Evolutionary conservation across 768 basidiomycete species (phyloP), one percentile per base, ranked within the genome.

Genomic region (Leccinum variicolor): DNA sequence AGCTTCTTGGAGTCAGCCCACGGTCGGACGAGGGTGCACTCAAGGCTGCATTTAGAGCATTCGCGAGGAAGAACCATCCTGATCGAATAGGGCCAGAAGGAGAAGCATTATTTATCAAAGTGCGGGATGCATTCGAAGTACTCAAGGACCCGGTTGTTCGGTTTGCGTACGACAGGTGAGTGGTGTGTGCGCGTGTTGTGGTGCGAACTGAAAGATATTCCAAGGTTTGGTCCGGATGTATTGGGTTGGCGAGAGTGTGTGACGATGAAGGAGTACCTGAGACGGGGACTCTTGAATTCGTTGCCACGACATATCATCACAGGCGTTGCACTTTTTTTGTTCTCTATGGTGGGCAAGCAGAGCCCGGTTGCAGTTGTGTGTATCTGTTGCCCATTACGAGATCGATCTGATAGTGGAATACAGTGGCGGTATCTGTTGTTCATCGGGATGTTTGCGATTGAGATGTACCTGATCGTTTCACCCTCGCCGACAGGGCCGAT

Each of bases 371-470:
- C 84, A 56, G 88, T 87, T 61, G 87, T 91, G 71, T 67, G 89
- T 81, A 55, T 48, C 43, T 19, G 55, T n/a, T 52, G 51, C 26
- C 53, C 10, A 11, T 50, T 36, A 45, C 23, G 45, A n/a, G 55
- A 55, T 39, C n/a, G 1, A 54, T 58, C 66, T 66, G 50, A 64
- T 53, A 26, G 50, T 55, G 52, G 54, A 33, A 21, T 58, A 50
- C 63, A 92, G 90, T 94, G 92, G 92, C 84, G 91, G 15, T 91
- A 88, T 69, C 72, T 87, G 53, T 74, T 90, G n/a, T 89, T 86
- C 64, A 72, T 80, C n/a, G 73, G 79, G 28, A 72, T 86, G 53
- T 79, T 86, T 49, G 79, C 81, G 5, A 77, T 79, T 13, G 91
- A 93, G 68, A 73, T 92, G 53, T 76, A 78, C 23, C 81, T 90